Base-by-base conservation (phyloP, 2,329 filamentous ascomycete species). In the Alternaria dauci region DNA sequence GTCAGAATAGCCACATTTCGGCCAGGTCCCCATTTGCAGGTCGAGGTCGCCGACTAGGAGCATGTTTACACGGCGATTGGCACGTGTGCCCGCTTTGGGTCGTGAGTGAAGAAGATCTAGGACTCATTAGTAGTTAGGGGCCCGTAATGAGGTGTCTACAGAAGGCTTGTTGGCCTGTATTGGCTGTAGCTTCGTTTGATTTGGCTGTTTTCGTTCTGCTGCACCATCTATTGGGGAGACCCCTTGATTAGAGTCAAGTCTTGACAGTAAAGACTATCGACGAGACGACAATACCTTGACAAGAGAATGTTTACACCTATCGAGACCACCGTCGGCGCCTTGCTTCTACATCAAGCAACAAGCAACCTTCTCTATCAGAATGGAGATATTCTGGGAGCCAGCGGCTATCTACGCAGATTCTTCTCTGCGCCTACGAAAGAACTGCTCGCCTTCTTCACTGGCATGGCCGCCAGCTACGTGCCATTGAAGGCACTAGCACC, bases 271-370 rank as follows among this genome's bases (percentile, higher is more conserved):
- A 61, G 34, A 36, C 44, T 20, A 23, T 23, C 26, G 20, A 43
- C 16, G 26, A 36, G 23, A 34, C 38, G 6, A 32, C 20, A 59
- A 25, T 25, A 50, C 30, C 7, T n/a, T n/a, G 25, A 23, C 46
- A 23, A 53, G 46, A 62, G 8, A 1, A 85, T 86, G 84, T 86
- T 86, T 65, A 86, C 84, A 1, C 83, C 84, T 0, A 55, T 86
- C 26, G 80, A 85, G 64, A 84, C 84, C 14, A 79, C 81, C 6
- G 68, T 86, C 11, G 84, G 84, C 18, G 83, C 84, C 2, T 52
- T 85, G 12, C 72, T 86, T 54, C 77, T 86, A 50, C 83, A 83
- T 58, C 82, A 84, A 67, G 79, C 82, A 44, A 83, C 83, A 1
- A 82, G 81, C 20, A 78, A 80, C 20, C 76, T 86, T 0, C 81